Percentiles rank a stretch among this genome's conserved stretches.
These are phyloP conservation scores for Cephaloascus fragrans DNA, from an alignment of 805 yeast species.

Conservation along the genomic window DNA sequence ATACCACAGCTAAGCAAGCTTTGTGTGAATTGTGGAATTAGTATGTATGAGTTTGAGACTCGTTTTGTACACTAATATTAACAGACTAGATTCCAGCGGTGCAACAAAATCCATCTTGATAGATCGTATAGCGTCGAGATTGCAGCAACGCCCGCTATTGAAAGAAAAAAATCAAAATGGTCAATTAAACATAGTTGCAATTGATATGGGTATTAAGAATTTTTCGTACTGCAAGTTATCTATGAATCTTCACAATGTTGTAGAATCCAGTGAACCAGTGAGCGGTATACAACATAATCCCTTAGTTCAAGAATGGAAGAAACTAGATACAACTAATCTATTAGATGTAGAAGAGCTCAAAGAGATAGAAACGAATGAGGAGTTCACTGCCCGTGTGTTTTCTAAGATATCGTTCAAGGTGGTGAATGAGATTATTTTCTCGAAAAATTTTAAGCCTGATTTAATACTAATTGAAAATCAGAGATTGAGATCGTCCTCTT, in stretches of 20 bases:
- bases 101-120: background rate
- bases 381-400: background rate
- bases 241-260: too few relatives aligned
- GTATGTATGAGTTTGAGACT: too few relatives aligned
- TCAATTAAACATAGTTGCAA: constrained; percentile 11
- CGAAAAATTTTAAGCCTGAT: background rate
- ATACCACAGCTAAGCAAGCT: too few relatives aligned
- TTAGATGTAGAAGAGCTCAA: background rate
- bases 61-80: too few relatives aligned
- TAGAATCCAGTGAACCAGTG: too few relatives aligned
- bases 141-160: too few relatives aligned
- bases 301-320: background rate
- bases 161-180: too few relatives aligned
- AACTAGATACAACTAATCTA: background rate
- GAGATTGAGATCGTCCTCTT: background rate
- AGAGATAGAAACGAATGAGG: background rate
- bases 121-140: background rate
- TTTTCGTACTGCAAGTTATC: constrained; percentile 13
- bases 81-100: too few relatives aligned
- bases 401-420: background rate
- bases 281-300: background rate
- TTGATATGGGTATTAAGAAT: constrained; percentile 18
- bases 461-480: background rate
- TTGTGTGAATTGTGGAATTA: too few relatives aligned
- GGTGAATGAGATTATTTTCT: background rate